Conservation (phyloP, 768 basidiomycete species). For the Termitomyces sp. region DNA sequence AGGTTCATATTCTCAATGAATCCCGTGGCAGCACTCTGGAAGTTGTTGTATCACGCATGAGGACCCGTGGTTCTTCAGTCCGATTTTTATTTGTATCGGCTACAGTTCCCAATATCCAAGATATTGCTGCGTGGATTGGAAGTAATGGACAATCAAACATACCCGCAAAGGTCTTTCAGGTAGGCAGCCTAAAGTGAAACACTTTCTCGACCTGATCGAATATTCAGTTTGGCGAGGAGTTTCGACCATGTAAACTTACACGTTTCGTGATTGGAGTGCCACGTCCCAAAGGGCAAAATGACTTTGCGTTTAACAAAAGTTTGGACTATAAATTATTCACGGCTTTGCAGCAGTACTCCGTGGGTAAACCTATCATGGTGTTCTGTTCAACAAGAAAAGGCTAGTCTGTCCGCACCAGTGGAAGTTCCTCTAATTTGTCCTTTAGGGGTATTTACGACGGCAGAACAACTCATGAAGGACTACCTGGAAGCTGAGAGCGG, state of each 20-base stretch:
- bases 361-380: constrained; percentile 79
- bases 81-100: constrained; percentile 91
- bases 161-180: constrained; percentile 67
- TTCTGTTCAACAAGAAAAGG: constrained; percentile 91
- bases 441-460: constrained; percentile 58
- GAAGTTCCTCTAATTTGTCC: neutral
- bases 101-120: constrained; percentile 89
- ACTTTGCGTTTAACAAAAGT: constrained; percentile 67
- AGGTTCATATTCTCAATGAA: constrained; percentile 95
- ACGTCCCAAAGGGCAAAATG: constrained; percentile 60
- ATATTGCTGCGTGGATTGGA: constrained; percentile 88
- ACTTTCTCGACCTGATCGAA: neutral
- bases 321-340: constrained; percentile 73
- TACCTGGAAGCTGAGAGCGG: constrained; percentile 52
- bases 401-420: constrained; percentile 17
- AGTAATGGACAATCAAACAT: constrained; percentile 25
- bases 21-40: constrained; percentile 88
- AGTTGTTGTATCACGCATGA: constrained; percentile 94
- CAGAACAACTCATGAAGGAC: constrained; percentile 70
- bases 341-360: constrained; percentile 66
- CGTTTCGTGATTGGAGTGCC: constrained; percentile 70
- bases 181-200: constrained; percentile 17
- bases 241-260: constrained; percentile 77
- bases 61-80: constrained; percentile 57
- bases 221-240: constrained; percentile 86